Percentiles rank a stretch among this genome's conserved stretches.
phyloP scores from a whole-genome alignment of 129 eudicot genomes.

The Chrysanthemum seticuspe region DNA sequence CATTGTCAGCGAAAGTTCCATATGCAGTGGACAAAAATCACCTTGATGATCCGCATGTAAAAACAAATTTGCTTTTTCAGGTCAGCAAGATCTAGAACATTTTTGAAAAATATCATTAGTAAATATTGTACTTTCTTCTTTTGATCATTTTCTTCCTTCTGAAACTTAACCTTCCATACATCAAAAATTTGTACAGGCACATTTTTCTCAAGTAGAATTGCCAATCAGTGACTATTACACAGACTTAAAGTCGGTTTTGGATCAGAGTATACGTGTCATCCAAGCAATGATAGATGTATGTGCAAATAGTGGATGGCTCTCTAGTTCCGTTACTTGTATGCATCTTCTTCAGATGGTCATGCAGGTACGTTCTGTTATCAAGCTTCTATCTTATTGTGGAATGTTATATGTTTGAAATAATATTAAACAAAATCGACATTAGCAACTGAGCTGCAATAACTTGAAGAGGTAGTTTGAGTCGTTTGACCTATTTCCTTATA shows the following conservation, averaged over 20 bases:
- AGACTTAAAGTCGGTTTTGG: constrained; percentile 93
- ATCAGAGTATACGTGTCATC: constrained; percentile 90
- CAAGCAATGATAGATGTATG: constrained; percentile 99
- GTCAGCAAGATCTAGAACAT: constrained; percentile 34
- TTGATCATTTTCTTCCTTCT: not conserved
- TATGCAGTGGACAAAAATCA: constrained; percentile 71
- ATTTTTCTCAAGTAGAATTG: constrained; percentile 79
- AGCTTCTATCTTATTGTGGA: not conserved
- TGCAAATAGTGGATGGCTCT: constrained; percentile 99
- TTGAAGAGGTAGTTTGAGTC: no score
- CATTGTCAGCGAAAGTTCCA: constrained; percentile 68
- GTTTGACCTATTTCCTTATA: no score
- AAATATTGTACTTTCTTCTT: not conserved
- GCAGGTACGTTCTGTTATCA: constrained; percentile 63
- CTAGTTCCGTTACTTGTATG: constrained; percentile 92
- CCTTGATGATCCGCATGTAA: constrained; percentile 94
- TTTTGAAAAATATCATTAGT: not conserved
- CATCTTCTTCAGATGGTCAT: constrained; percentile 95
- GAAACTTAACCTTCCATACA: constrained; percentile 1
- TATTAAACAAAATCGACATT: not conserved
- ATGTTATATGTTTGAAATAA: not conserved
- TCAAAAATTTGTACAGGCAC: constrained; percentile 58
- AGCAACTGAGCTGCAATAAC: constrained; percentile 4
- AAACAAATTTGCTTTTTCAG: constrained; percentile 98
- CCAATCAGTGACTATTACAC: constrained; percentile 92